Evolutionary conservation across 441 rosid species (phyloP).

Genomic region (Populus hybrid): DNA sequence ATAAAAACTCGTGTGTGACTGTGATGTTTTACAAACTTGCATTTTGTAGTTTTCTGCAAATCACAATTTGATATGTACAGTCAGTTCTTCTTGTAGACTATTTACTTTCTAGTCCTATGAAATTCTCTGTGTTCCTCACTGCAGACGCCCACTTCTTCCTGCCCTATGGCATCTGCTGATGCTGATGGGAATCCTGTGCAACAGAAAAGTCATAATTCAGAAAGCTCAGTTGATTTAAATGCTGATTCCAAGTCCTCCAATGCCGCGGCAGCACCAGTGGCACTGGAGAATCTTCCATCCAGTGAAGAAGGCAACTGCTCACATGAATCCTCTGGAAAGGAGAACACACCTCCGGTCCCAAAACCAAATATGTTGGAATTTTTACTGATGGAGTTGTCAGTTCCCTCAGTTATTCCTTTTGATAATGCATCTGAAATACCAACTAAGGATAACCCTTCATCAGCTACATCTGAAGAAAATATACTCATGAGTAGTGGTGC

Average conservation of each 20-base stretch:
- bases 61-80: neutral
- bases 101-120: neutral
- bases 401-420: conserved; percentile 30
- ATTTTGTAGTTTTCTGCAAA: neutral
- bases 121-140: conserved; percentile 9
- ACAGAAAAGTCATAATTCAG: conserved; percentile 24
- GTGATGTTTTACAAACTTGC: neutral
- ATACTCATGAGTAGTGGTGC: conserved; percentile 3
- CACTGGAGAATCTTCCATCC: conserved; percentile 25
- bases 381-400: conserved; percentile 57
- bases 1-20: neutral
- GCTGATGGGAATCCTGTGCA: conserved; percentile 18
- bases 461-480: conserved; percentile 10
- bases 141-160: conserved; percentile 39
- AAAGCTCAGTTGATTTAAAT: conserved; percentile 42
- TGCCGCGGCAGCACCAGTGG: conserved; percentile 18
- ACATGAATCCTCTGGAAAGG: conserved; percentile 25
- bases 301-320: conserved; percentile 26
- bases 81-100: neutral
- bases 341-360: conserved; percentile 30
- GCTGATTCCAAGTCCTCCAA: conserved; percentile 29
- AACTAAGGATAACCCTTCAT: conserved; percentile 15
- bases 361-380: conserved; percentile 53
- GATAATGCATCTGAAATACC: conserved; percentile 20
- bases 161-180: conserved; percentile 13